Conservation (phyloP, 1,284 basidiomycete species). For the Microbotryum lychnidis-dioicae region DNA sequence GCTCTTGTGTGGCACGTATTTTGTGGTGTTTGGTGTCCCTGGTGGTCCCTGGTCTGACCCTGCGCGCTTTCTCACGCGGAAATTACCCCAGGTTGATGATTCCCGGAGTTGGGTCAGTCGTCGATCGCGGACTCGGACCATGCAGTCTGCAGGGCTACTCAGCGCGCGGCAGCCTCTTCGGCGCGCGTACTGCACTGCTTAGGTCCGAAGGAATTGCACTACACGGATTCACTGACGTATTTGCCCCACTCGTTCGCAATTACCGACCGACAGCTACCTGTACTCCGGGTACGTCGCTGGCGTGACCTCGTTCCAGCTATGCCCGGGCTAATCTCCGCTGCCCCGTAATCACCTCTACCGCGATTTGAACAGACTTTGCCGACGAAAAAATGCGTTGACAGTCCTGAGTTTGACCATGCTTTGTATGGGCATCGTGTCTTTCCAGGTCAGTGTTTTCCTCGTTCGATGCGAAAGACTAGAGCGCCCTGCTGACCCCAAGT, state of each 20-base stretch:
- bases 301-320: too few species aligned
- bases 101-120: constrained; percentile 57
- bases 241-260: neutral
- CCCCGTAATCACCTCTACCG: neutral
- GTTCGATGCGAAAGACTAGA: neutral
- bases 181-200: too few species aligned
- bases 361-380: constrained; percentile 50
- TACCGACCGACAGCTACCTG: constrained; percentile 52
- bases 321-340: neutral
- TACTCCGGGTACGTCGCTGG: constrained; percentile 54
- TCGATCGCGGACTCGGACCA: too few species aligned
- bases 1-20: constrained; percentile 60
- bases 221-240: too few species aligned
- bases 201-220: too few species aligned
- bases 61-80: neutral
- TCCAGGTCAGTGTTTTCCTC: constrained; percentile 48
- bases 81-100: constrained; percentile 52
- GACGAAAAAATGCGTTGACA: constrained; percentile 53
- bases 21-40: constrained; percentile 6
- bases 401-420: constrained; percentile 46
- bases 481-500: neutral
- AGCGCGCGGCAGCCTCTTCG: too few species aligned
- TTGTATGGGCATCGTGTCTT: constrained; percentile 55
- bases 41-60: neutral
- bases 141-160: too few species aligned